These are phyloP conservation scores for Coemansia furcata DNA, from an alignment of 192 early-diverging fungal species.

Conservation along the genomic window DNA sequence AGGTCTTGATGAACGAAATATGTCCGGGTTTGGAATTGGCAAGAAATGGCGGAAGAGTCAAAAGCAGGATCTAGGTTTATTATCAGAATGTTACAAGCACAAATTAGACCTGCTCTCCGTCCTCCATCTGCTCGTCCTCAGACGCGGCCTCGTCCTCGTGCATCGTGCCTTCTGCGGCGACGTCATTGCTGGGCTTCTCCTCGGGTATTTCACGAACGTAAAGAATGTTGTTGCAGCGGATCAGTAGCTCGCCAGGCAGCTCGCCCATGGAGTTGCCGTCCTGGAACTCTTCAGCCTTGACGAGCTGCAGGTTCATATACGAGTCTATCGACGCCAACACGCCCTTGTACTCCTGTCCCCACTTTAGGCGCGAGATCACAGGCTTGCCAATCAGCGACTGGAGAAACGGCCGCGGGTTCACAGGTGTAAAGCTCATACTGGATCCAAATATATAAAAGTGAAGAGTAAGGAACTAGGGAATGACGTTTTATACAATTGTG, in stretches of 20 bases:
- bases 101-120: slow-evolving; percentile 27
- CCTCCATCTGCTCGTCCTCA: slow-evolving; percentile 51
- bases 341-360: slow-evolving; percentile 98
- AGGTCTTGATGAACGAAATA: neutral
- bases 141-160: slow-evolving; percentile 3
- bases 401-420: slow-evolving; percentile 98
- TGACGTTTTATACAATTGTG: neutral
- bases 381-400: slow-evolving; percentile 90
- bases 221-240: slow-evolving; percentile 87
- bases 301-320: slow-evolving; percentile 98
- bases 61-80: neutral
- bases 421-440: slow-evolving; percentile 68
- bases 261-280: slow-evolving; percentile 84
- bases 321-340: slow-evolving; percentile 85
- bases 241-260: slow-evolving; percentile 87
- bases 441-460: neutral
- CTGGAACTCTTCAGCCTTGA: slow-evolving; percentile 92
- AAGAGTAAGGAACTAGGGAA: neutral
- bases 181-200: slow-evolving; percentile 30
- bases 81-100: neutral
- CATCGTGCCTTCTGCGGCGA: neutral
- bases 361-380: slow-evolving; percentile 93
- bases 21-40: neutral
- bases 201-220: slow-evolving; percentile 65
- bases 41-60: neutral